Percentiles rank a stretch among this genome's conserved stretches.
These are phyloP conservation scores for Drosera spatulata DNA, from an alignment of 179 eudicot species.

Conservation along the genomic window DNA sequence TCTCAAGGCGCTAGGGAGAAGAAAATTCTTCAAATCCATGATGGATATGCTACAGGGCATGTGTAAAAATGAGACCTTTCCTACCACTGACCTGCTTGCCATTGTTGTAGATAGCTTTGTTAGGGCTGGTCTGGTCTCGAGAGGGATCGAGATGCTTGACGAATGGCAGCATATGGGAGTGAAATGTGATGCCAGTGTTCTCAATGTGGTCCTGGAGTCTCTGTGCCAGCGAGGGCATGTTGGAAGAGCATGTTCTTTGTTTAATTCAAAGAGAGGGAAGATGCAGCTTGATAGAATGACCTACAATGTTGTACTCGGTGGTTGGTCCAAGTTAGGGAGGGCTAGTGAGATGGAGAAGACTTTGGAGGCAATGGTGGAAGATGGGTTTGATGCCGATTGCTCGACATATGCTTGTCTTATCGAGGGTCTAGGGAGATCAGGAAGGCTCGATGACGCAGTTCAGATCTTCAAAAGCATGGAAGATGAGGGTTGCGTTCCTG, in stretches of 20 bases:
- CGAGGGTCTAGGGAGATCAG: constrained; percentile 80
- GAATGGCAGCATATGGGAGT: constrained; percentile 50
- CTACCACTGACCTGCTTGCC: constrained; percentile 34
- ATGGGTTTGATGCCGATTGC: constrained; percentile 56
- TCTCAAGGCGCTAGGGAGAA: constrained; percentile 73
- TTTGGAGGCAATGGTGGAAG: constrained; percentile 61
- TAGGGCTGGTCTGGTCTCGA: constrained; percentile 42
- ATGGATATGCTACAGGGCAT: constrained; percentile 37
- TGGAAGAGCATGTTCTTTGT: constrained; percentile 45
- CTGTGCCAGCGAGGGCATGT: constrained; percentile 49
- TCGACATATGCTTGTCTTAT: constrained; percentile 56
- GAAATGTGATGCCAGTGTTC: constrained; percentile 31
- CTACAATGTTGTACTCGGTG: constrained; percentile 54
- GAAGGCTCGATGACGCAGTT: constrained; percentile 56
- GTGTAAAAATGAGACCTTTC: constrained; percentile 27
- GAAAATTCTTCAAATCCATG: constrained; percentile 59
- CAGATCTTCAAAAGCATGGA: constrained; percentile 45
- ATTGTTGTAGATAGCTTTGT: constrained; percentile 66
- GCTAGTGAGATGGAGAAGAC: constrained; percentile 52
- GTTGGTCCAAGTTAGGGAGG: constrained; percentile 68
- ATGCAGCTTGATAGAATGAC: constrained; percentile 30
- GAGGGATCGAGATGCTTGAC: constrained; percentile 45
- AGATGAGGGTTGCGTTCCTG: constrained; percentile 27
- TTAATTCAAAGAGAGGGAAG: constrained; percentile 54
- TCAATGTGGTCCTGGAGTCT: constrained; percentile 59